Evolutionary conservation across 257 asterid species (phyloP).

Genomic region (Prunella vulgaris): DNA sequence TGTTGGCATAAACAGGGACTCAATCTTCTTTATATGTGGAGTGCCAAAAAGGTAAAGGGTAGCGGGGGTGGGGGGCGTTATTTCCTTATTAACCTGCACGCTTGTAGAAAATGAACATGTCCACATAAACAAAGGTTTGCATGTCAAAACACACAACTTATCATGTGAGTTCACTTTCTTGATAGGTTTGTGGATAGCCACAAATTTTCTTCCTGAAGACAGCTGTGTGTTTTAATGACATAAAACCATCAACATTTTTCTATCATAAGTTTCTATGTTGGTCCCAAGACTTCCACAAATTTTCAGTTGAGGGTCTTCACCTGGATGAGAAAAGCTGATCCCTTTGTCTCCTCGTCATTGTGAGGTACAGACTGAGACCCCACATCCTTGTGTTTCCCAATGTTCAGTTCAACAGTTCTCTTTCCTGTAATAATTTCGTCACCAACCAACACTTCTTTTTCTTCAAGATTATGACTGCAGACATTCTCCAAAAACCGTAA

Average conservation of each 20-base stretch:
- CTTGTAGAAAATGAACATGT: background rate
- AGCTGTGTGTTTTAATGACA: too few species aligned
- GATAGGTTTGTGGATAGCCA: too few species aligned
- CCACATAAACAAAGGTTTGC: background rate
- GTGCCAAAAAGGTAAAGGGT: background rate
- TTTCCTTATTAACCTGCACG: background rate
- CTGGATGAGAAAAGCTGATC: constrained; percentile 75
- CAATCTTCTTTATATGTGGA: background rate
- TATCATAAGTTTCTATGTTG: background rate
- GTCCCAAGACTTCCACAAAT: background rate
- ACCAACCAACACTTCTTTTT: constrained; percentile 25
- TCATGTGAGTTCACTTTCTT: too few species aligned
- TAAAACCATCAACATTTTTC: too few species aligned
- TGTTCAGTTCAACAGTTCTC: constrained; percentile 17
- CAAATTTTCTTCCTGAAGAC: too few species aligned
- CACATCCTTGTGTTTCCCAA: constrained; percentile 26
- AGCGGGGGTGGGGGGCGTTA: background rate
- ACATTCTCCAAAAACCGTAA: constrained; percentile 22
- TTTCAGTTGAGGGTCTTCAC: constrained; percentile 29
- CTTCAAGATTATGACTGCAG: constrained; percentile 32
- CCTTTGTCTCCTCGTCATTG: constrained; percentile 52
- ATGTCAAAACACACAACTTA: too few species aligned
- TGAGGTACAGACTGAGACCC: constrained; percentile 30
- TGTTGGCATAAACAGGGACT: background rate
- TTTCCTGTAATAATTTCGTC: constrained; percentile 28